Evolutionary conservation across 2,329 filamentous ascomycete species (phyloP).

Genomic region (Ceratocystis papillata): DNA sequence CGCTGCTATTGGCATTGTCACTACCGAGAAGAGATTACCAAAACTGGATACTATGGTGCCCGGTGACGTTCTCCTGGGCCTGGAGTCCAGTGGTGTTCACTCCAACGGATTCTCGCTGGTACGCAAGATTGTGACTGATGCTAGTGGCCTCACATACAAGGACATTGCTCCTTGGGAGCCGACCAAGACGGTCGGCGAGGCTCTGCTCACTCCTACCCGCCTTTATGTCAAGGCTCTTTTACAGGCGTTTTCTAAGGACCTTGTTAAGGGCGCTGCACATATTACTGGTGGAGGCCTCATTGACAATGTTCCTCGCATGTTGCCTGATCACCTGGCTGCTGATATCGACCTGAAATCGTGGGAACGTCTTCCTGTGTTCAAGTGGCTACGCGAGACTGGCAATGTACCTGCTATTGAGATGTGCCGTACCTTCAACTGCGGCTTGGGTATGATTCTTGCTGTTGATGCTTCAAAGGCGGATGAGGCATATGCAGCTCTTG

Average conservation of each 20-base stretch:
- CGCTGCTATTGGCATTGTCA: slow-evolving; percentile 76
- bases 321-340: slow-evolving; percentile 66
- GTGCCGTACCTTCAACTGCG: slow-evolving; percentile 87
- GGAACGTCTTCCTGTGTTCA: slow-evolving; percentile 67
- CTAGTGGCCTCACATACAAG: slow-evolving; percentile 58
- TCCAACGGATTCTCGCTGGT: slow-evolving; percentile 98
- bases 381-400: slow-evolving; percentile 68
- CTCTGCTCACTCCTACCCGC: slow-evolving; percentile 75
- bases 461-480: slow-evolving; percentile 56
- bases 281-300: slow-evolving; percentile 90
- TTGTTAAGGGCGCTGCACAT: slow-evolving; percentile 87
- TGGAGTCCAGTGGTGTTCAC: slow-evolving; percentile 79
- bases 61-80: slow-evolving; percentile 76
- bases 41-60: slow-evolving; percentile 61
- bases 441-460: slow-evolving; percentile 85
- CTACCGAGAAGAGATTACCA: slow-evolving; percentile 59
- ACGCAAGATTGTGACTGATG: slow-evolving; percentile 65
- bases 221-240: slow-evolving; percentile 87
- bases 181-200: slow-evolving; percentile 54
- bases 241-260: slow-evolving; percentile 47
- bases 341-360: slow-evolving; percentile 69
- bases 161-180: slow-evolving; percentile 66
- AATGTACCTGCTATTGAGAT: slow-evolving; percentile 69
- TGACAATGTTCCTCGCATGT: slow-evolving; percentile 91
- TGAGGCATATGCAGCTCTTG: slow-evolving; percentile 49